Percentiles rank a stretch among this genome's conserved stretches.
phyloP scores from a whole-genome alignment of 805 yeast genomes.

The Monosporozyma servazzii region DNA sequence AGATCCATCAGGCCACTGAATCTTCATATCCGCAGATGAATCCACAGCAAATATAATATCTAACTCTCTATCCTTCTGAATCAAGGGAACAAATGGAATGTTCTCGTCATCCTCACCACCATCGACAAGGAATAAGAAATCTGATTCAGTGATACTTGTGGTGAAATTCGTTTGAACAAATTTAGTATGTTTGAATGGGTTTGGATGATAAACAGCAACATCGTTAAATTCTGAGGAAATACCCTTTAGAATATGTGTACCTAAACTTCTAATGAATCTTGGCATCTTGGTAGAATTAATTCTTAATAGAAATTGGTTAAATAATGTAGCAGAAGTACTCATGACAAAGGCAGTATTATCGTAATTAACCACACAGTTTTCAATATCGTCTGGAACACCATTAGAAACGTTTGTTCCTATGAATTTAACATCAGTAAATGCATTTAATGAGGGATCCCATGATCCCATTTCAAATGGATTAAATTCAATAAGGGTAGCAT shows the following conservation, averaged over 20 bases:
- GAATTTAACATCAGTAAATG: slow-evolving; percentile 60
- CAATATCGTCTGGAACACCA: slow-evolving; percentile 43
- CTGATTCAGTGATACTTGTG: slow-evolving; percentile 33
- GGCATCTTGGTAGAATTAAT: slow-evolving; percentile 38
- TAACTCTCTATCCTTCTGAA: slow-evolving; percentile 49
- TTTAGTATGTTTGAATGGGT: slow-evolving; percentile 50
- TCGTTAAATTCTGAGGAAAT: slow-evolving; percentile 48
- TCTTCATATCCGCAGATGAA: slow-evolving; percentile 55
- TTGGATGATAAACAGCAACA: slow-evolving; percentile 63
- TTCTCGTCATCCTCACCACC: slow-evolving; percentile 66
- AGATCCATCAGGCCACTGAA: slow-evolving; percentile 59
- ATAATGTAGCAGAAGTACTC: slow-evolving; percentile 77
- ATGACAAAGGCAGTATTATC: slow-evolving; percentile 77
- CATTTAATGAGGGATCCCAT: slow-evolving; percentile 68
- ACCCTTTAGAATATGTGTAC: slow-evolving; percentile 36
- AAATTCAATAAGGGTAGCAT: slow-evolving; percentile 60
- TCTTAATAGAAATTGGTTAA: slow-evolving; percentile 56
- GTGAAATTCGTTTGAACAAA: slow-evolving; percentile 27
- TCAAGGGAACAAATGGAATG: slow-evolving; percentile 53
- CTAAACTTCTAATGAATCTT: slow-evolving; percentile 34
- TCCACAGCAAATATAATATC: slow-evolving; percentile 62
- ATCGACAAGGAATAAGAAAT: slow-evolving; percentile 48
- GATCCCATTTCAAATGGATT: slow-evolving; percentile 73
- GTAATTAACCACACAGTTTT: slow-evolving; percentile 53
- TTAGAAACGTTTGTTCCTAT: slow-evolving; percentile 56